Conservation (phyloP, 1,139 yeast genomes). For the Meyerozyma guilliermondii region DNA sequence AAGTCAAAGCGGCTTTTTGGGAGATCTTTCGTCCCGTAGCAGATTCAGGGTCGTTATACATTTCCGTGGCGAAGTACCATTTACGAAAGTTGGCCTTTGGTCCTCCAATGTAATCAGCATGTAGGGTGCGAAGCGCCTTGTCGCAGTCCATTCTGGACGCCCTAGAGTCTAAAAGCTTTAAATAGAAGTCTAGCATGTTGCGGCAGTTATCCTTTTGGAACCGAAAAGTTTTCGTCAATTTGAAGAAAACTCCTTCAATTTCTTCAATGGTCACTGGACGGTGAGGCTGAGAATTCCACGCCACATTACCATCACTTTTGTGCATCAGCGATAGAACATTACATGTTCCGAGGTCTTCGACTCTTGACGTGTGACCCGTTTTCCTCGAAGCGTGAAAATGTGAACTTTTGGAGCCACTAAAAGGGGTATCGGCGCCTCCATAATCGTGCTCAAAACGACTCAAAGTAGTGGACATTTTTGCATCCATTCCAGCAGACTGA, state of each 20-base stretch:
- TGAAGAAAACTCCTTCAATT: conserved; percentile 15
- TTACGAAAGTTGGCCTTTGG: conserved; percentile 85
- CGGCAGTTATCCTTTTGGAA: conserved; percentile 59
- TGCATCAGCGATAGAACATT: not conserved
- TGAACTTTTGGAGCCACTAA: conserved; percentile 42
- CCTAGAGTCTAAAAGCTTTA: conserved; percentile 62
- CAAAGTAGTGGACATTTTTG: not conserved
- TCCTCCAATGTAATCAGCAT: conserved; percentile 84
- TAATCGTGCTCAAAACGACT: not conserved
- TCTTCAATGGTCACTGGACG: conserved; percentile 14
- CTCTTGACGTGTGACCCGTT: not conserved
- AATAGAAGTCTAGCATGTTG: conserved; percentile 61
- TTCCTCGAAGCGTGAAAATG: conserved; percentile 35
- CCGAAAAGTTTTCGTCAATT: conserved; percentile 54
- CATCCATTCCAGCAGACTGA: not conserved
- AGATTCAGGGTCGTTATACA: conserved; percentile 36
- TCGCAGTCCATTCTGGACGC: conserved; percentile 57
- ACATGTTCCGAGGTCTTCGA: not conserved
- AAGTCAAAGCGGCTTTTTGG: conserved; percentile 4
- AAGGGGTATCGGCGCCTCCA: conserved; percentile 16
- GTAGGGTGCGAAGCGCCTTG: conserved; percentile 54
- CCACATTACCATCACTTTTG: conserved; percentile 46
- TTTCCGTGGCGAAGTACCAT: conserved; percentile 95
- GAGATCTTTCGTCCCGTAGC: not conserved
- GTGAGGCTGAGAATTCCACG: conserved; percentile 42